These are phyloP conservation scores for Yamadazyma diddensiae DNA, from an alignment of 1,139 yeast species.

Conservation along the genomic window DNA sequence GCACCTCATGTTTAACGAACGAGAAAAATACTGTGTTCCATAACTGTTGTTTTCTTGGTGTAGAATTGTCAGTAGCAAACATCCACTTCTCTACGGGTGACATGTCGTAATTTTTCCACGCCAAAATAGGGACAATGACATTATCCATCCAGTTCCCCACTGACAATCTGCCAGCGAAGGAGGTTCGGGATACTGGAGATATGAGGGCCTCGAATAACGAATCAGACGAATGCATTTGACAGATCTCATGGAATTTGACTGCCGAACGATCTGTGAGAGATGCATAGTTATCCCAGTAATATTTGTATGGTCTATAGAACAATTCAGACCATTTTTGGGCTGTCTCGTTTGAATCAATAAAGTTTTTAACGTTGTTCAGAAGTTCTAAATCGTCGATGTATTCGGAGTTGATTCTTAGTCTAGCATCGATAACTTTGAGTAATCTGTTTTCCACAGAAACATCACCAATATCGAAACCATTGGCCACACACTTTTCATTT, in stretches of 20 bases:
- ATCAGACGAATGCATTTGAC: constrained; percentile 11
- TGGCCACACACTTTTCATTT: not conserved
- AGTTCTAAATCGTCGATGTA: constrained; percentile 13
- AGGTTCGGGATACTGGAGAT: constrained; percentile 19
- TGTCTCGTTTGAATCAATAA: constrained; percentile 13
- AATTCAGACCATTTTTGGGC: constrained; percentile 30
- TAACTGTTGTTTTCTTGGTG: constrained; percentile 9
- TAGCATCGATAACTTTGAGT: constrained; percentile 7
- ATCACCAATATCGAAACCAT: constrained; percentile 1
- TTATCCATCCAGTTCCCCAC: constrained; percentile 24
- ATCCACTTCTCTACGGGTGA: constrained; percentile 28
- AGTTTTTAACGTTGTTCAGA: not conserved
- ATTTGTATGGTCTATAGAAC: constrained; percentile 26
- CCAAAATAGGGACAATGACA: constrained; percentile 31
- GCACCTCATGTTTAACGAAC: constrained; percentile 15
- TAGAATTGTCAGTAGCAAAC: constrained; percentile 9
- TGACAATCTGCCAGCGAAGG: constrained; percentile 15
- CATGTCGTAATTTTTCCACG: constrained; percentile 21
- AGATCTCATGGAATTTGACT: constrained; percentile 15
- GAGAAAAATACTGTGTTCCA: constrained; percentile 26
- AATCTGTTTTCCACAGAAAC: constrained; percentile 3
- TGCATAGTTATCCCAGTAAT: constrained; percentile 30
- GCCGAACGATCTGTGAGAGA: constrained; percentile 8
- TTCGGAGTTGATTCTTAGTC: constrained; percentile 11
- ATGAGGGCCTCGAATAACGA: constrained; percentile 22